Evolutionary conservation across 805 yeast species (phyloP).

Genomic region (Jamesozyma spencerorum): DNA sequence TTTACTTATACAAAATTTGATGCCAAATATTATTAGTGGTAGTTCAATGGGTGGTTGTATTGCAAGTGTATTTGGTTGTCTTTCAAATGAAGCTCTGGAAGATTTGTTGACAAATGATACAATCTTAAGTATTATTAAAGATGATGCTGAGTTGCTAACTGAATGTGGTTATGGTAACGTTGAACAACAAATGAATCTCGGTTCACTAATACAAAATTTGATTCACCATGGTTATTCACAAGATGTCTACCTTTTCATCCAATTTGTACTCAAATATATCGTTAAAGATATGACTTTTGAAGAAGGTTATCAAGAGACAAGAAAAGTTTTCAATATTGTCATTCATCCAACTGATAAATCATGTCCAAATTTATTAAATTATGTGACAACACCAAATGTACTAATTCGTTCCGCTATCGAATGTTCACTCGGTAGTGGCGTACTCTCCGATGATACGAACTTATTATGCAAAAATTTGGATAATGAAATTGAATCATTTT

Average conservation of each 20-base stretch:
- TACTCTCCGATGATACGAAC: constrained; percentile 45
- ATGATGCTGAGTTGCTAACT: constrained; percentile 49
- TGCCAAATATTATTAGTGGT: constrained; percentile 84
- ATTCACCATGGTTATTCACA: constrained; percentile 76
- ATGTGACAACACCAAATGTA: constrained; percentile 88
- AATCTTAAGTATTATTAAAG: constrained; percentile 38
- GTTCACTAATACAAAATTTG: constrained; percentile 66
- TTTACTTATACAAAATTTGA: constrained; percentile 57
- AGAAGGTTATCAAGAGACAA: constrained; percentile 77
- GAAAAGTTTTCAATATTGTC: constrained; percentile 70
- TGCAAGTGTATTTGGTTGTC: constrained; percentile 74
- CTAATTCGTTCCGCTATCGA: constrained; percentile 82
- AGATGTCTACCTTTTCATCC: constrained; percentile 70
- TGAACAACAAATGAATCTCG: constrained; percentile 34
- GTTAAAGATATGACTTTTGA: constrained; percentile 86
- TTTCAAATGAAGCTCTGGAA: constrained; percentile 55
- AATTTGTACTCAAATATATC: constrained; percentile 56
- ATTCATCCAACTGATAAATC: constrained; percentile 61
- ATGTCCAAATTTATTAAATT: constrained; percentile 69
- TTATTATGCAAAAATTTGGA: constrained; percentile 54
- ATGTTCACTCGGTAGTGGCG: constrained; percentile 75
- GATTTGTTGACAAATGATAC: constrained; percentile 34
- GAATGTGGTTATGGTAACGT: constrained; percentile 36
- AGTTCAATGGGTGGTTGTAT: constrained; percentile 91
- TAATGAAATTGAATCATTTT: constrained; percentile 51